phyloP scores from a whole-genome alignment of 2,329 filamentous ascomycete genomes.

The Aphanocladium album region DNA sequence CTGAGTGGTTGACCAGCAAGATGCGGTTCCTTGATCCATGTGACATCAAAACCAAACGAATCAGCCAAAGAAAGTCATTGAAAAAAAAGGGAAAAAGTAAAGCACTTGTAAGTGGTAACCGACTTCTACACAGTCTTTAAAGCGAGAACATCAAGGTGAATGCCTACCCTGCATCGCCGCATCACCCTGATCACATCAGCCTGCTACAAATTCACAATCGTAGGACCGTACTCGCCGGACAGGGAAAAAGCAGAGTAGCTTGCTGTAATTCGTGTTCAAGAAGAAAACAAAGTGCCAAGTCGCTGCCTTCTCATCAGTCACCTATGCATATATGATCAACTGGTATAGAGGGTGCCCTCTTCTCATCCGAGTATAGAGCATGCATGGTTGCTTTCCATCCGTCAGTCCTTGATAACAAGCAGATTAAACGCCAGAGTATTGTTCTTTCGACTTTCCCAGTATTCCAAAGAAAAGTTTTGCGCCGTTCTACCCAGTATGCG shows the following conservation, averaged over 20 bases:
- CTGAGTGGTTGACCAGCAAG: too few species aligned
- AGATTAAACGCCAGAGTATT: too few species aligned
- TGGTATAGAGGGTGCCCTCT: not conserved
- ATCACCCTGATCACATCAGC: not conserved
- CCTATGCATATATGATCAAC: not conserved
- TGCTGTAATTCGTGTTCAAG: not conserved
- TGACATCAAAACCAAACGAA: not conserved
- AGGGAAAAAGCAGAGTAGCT: not conserved
- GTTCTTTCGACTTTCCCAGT: too few species aligned
- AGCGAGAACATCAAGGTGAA: too few species aligned
- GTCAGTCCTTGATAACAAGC: too few species aligned
- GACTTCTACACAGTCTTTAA: not conserved
- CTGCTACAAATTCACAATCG: too few species aligned
- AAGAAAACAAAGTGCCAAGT: not conserved
- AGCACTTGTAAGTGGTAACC: not conserved
- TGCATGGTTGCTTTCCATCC: too few species aligned
- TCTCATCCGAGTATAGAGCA: too few species aligned
- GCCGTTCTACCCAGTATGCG: conserved; percentile 23
- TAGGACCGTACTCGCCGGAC: not conserved
- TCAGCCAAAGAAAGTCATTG: too few species aligned
- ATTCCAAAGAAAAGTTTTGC: conserved; percentile 5
- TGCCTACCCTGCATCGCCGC: not conserved
- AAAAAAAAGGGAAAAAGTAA: not conserved
- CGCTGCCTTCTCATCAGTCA: not conserved
- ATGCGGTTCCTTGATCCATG: too few species aligned